Evolutionary conservation across 2,329 filamentous ascomycete genomes (phyloP).

Genomic region (Pseudogymnoascus sp.): DNA sequence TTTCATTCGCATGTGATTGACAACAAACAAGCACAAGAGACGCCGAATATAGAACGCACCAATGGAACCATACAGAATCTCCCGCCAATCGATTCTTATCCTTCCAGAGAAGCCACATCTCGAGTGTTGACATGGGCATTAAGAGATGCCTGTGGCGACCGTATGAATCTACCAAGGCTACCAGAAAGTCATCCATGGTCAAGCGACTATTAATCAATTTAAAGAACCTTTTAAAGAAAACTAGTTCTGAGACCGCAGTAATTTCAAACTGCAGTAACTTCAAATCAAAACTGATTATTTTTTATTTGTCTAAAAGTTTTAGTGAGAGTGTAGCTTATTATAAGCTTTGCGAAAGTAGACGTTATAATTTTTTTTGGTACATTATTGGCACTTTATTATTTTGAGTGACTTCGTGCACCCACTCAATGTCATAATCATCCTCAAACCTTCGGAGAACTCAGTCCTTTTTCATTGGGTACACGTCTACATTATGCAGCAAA

Average conservation of each 20-base stretch:
- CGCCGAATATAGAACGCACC: background rate
- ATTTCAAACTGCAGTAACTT: background rate
- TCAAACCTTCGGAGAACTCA: background rate
- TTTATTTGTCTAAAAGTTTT: no score
- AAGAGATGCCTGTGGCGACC: background rate
- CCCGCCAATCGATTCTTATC: background rate
- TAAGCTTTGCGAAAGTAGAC: no score
- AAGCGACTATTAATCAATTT: background rate
- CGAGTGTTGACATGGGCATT: background rate
- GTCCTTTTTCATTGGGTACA: background rate
- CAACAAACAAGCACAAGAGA: background rate
- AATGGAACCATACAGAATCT: background rate
- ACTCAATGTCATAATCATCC: background rate
- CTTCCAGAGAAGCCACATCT: background rate
- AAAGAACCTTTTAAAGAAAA: no score
- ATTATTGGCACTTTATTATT: no score
- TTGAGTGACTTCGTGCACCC: no score
- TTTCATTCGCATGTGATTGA: background rate
- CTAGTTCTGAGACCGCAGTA: background rate
- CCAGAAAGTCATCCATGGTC: no score
- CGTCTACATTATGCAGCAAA: background rate
- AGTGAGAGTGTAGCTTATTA: no score
- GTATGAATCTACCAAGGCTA: background rate
- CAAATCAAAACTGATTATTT: no score
- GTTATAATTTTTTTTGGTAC: no score